phyloP scores from a whole-genome alignment of 305 asterid species.

The Salvia sclarea region DNA sequence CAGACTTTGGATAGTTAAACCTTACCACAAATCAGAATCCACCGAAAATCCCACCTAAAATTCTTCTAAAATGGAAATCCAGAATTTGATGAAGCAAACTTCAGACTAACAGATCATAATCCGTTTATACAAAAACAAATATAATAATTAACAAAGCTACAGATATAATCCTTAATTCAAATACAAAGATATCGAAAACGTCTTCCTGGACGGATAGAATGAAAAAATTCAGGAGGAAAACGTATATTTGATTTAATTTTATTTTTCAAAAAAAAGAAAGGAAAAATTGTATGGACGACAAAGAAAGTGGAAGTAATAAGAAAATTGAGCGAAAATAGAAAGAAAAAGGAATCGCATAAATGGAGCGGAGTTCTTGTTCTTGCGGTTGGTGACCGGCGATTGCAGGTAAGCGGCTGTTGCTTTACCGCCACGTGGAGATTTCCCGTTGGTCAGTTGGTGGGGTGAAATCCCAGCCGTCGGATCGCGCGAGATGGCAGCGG shows the following conservation, averaged over 20 bases:
- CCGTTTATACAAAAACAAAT: background rate
- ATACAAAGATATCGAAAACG: constrained; percentile 21
- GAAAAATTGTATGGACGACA: background rate
- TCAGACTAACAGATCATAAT: constrained; percentile 20
- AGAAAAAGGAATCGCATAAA: background rate
- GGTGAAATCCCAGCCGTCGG: constrained; percentile 38
- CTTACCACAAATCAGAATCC: constrained; percentile 35
- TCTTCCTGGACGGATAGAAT: background rate
- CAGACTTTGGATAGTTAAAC: constrained; percentile 26
- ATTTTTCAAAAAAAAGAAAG: no score
- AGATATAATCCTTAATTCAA: constrained; percentile 6
- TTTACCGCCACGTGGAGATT: constrained; percentile 36
- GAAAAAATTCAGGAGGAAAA: background rate
- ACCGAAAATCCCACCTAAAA: background rate
- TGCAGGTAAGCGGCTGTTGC: constrained; percentile 26
- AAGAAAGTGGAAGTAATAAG: constrained; percentile 3
- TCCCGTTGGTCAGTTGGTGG: constrained; percentile 31
- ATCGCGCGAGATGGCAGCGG: background rate
- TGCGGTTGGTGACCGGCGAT: constrained; percentile 54
- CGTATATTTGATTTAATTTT: background rate
- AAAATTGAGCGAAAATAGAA: background rate
- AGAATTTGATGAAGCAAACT: constrained; percentile 8
- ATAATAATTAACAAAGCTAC: background rate
- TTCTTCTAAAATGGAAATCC: background rate
- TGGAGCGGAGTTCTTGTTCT: constrained; percentile 26